Conservation (phyloP, 2,329 filamentous ascomycete genomes). For the Pyrenochaeta sp. region DNA sequence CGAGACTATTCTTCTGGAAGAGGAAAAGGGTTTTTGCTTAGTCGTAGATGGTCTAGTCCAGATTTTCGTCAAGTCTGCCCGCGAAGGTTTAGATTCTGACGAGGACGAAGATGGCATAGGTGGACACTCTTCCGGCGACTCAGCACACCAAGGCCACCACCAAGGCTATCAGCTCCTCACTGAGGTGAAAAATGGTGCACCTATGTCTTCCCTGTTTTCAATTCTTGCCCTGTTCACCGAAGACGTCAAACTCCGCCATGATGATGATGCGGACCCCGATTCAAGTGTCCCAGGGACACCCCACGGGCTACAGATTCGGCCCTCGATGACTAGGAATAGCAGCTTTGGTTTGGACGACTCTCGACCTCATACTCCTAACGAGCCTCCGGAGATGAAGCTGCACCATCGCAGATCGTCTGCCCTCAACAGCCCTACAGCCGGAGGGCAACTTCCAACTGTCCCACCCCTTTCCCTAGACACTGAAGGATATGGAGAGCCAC, state of each 20-base stretch:
- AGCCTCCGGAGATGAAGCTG: slow-evolving; percentile 24
- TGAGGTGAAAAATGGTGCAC: slow-evolving; percentile 95
- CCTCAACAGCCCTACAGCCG: slow-evolving; percentile 45
- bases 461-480: slow-evolving; percentile 77
- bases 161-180: slow-evolving; percentile 95
- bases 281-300: slow-evolving; percentile 40
- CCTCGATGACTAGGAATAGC: slow-evolving; percentile 33
- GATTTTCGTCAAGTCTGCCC: slow-evolving; percentile 93
- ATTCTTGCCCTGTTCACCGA: slow-evolving; percentile 97
- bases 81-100: slow-evolving; percentile 55
- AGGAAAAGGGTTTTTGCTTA: slow-evolving; percentile 97
- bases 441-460: slow-evolving; percentile 62
- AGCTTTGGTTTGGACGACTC: slow-evolving; percentile 44
- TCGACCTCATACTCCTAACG: slow-evolving; percentile 38
- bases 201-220: slow-evolving; percentile 98
- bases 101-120: slow-evolving; percentile 58
- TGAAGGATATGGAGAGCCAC: slow-evolving; percentile 32
- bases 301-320: slow-evolving; percentile 20
- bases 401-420: slow-evolving; percentile 39
- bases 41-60: slow-evolving; percentile 96
- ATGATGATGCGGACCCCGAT: slow-evolving; percentile 67
- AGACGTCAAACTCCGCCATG: slow-evolving; percentile 79
- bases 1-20: slow-evolving; percentile 92
- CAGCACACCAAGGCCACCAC: slow-evolving; percentile 67
- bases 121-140: slow-evolving; percentile 56